phyloP scores from a whole-genome alignment of 148 eudicot species.

The Rheum nobile region DNA sequence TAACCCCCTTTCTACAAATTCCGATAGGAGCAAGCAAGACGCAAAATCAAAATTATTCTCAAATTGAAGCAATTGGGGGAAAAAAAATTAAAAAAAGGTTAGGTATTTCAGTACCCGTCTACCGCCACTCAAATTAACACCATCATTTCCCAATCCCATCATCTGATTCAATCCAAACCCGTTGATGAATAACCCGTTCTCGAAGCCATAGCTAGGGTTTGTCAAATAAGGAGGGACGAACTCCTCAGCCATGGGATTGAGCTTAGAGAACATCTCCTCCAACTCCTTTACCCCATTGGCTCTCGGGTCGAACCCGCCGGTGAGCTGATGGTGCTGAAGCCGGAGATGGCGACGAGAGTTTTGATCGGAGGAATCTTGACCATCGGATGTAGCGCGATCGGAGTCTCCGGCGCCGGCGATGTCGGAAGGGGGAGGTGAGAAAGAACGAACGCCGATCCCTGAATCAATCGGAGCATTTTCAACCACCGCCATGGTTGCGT shows the following conservation, averaged over 20 bases:
- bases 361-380: background rate
- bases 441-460: slow-evolving; percentile 2
- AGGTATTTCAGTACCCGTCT: slow-evolving; percentile 5
- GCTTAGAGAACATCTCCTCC: slow-evolving; percentile 12
- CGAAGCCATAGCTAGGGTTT: background rate
- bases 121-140: slow-evolving; percentile 1
- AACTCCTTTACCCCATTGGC: slow-evolving; percentile 1
- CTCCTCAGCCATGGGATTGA: slow-evolving; percentile 12
- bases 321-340: background rate
- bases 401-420: background rate
- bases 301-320: background rate
- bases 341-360: background rate
- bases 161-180: slow-evolving; percentile 4
- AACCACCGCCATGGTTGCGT: slow-evolving; percentile 10
- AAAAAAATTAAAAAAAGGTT: background rate
- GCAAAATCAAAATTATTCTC: background rate
- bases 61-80: background rate
- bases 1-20: background rate
- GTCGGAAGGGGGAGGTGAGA: background rate
- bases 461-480: slow-evolving; percentile 3
- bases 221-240: slow-evolving; percentile 9
- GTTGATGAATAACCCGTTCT: background rate
- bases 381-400: background rate
- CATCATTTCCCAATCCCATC: background rate
- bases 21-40: background rate